Conservation (phyloP, 23 red algal genomes). For the Cyanidium caldarium region DNA sequence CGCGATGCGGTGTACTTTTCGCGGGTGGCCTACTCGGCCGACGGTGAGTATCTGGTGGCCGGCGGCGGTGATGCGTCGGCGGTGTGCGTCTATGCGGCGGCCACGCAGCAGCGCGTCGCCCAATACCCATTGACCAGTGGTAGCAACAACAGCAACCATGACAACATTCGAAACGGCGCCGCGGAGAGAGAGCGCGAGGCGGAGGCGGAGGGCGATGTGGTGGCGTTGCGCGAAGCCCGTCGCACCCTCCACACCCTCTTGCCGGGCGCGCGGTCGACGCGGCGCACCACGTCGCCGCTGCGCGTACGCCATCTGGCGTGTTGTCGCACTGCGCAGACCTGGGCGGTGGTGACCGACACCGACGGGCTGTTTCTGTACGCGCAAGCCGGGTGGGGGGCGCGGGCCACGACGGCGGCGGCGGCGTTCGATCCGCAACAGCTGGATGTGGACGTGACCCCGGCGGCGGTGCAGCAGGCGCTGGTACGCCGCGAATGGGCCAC, state of each 20-base stretch:
- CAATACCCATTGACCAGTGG: background rate
- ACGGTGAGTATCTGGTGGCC: conserved; percentile 79
- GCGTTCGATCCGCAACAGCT: conserved; percentile 79
- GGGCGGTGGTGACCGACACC: conserved; percentile 63
- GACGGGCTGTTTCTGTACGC: conserved; percentile 76
- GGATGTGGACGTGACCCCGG: conserved; percentile 65
- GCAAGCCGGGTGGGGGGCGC: background rate
- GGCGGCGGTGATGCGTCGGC: conserved; percentile 34
- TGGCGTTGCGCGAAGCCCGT: background rate
- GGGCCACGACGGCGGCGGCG: conserved; percentile 23
- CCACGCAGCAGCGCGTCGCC: conserved; percentile 15
- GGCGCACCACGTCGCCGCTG: background rate
- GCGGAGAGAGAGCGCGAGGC: background rate
- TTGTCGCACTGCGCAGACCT: conserved; percentile 36
- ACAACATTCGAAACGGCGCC: background rate
- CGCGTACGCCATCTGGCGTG: background rate
- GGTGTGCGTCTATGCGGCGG: conserved; percentile 47
- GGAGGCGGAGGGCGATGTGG: background rate
- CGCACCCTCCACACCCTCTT: background rate
- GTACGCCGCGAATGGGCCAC: conserved; percentile 12
- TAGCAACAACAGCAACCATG: background rate
- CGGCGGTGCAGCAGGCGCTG: conserved; percentile 26
- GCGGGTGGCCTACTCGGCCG: conserved; percentile 49
- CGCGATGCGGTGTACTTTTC: conserved; percentile 28
- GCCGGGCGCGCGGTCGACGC: background rate